These are phyloP conservation scores for Camillea tinctor DNA, from an alignment of 2,329 filamentous ascomycete genomes.

Conservation along the genomic window DNA sequence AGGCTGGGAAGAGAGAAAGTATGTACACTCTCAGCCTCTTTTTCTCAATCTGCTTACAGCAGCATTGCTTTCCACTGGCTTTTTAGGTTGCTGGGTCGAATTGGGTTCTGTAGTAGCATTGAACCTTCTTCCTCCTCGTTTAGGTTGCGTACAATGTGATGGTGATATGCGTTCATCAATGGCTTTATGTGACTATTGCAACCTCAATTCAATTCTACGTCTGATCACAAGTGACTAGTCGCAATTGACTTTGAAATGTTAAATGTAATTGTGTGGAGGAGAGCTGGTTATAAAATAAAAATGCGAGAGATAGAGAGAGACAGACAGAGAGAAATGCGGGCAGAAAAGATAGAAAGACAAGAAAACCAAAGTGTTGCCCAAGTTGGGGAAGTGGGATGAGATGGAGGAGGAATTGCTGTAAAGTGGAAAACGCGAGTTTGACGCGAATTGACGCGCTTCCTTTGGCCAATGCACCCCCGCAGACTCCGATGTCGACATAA, in stretches of 20 bases:
- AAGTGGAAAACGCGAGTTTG: slow-evolving; percentile 23
- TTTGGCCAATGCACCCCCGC: neutral
- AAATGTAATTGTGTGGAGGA: no score
- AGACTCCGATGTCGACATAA: neutral
- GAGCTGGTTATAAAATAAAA: neutral
- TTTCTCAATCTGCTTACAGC: neutral
- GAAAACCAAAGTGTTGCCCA: neutral
- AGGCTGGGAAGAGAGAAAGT: slow-evolving; percentile 2
- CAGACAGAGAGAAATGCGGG: slow-evolving; percentile 3
- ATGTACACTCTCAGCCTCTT: neutral
- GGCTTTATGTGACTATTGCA: slow-evolving; percentile 8
- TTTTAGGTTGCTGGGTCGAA: neutral
- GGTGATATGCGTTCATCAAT: slow-evolving; percentile 12
- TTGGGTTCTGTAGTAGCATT: slow-evolving; percentile 8
- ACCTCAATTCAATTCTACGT: slow-evolving; percentile 2
- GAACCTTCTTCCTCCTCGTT: slow-evolving; percentile 7
- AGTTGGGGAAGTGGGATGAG: slow-evolving; percentile 1
- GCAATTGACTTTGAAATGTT: neutral
- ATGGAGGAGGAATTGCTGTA: slow-evolving; percentile 1
- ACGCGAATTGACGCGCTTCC: slow-evolving; percentile 24
- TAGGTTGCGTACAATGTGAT: slow-evolving; percentile 15
- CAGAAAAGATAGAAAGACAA: slow-evolving; percentile 1
- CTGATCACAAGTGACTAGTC: neutral
- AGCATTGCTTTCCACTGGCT: neutral
- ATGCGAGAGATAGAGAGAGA: slow-evolving; percentile 6